phyloP scores from a whole-genome alignment of 345 rosid species.

The Melaleuca alternifolia region DNA sequence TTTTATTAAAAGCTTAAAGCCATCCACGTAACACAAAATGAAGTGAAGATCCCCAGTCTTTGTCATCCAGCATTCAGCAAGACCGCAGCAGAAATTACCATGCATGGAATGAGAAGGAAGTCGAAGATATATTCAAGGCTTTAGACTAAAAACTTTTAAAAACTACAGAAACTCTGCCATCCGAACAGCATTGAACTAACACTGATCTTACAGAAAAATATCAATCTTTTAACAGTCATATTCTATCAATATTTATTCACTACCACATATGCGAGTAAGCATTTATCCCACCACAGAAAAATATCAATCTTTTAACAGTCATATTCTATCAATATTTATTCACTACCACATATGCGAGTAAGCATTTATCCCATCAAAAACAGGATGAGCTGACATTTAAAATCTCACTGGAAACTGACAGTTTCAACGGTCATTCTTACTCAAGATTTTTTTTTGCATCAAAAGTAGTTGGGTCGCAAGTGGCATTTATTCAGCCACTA shows the following conservation, averaged over 20 bases:
- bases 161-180: background rate
- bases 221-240: background rate
- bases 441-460: background rate
- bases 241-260: background rate
- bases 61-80: background rate
- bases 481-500: background rate
- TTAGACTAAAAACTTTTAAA: background rate
- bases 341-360: background rate
- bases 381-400: background rate
- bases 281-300: background rate
- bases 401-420: background rate
- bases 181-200: background rate
- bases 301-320: background rate
- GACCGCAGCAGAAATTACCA: background rate
- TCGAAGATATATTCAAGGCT: background rate
- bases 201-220: background rate
- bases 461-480: background rate
- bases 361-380: background rate
- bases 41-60: background rate
- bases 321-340: background rate
- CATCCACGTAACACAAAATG: background rate
- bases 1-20: background rate
- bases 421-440: background rate
- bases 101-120: background rate
- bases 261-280: background rate